Percentiles rank a stretch among this genome's conserved stretches.
Conservation (phyloP, 257 asterid species). For the Gardenia jasminoides region DNA sequence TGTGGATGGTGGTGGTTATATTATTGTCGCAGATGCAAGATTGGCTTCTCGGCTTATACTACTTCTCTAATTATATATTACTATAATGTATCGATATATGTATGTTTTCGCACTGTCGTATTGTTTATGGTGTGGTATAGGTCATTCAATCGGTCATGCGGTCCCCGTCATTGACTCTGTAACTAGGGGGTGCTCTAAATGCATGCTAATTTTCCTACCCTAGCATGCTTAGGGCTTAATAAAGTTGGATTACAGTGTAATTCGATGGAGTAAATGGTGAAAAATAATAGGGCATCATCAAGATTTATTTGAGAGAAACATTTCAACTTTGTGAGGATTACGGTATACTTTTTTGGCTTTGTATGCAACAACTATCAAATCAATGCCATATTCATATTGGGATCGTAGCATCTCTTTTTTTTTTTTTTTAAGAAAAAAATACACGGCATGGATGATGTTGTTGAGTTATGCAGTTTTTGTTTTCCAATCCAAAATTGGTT, state of each 20-base stretch:
- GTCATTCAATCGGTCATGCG: background rate
- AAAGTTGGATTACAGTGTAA: background rate
- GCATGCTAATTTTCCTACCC: slow-evolving; percentile 14
- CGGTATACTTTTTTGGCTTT: background rate
- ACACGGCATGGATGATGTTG: too few relatives aligned
- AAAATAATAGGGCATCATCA: background rate
- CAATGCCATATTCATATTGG: too few relatives aligned
- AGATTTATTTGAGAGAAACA: background rate
- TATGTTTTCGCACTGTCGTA: background rate
- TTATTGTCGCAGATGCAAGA: slow-evolving; percentile 22
- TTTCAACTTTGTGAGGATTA: background rate
- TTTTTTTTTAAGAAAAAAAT: too few relatives aligned
- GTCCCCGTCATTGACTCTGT: background rate
- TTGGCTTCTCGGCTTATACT: background rate
- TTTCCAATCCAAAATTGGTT: too few relatives aligned
- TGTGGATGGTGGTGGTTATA: slow-evolving; percentile 18
- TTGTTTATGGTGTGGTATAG: slow-evolving; percentile 2
- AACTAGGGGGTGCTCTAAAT: background rate
- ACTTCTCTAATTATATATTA: too few relatives aligned
- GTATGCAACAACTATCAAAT: background rate
- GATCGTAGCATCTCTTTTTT: too few relatives aligned
- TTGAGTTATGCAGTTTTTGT: too few relatives aligned
- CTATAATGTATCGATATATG: background rate
- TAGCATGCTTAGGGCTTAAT: slow-evolving; percentile 13
- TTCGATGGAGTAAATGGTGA: background rate